Percentiles rank a stretch among this genome's conserved stretches.
Evolutionary conservation across 2,329 filamentous ascomycete genomes (phyloP).

Genomic region (Microcera coccophila): DNA sequence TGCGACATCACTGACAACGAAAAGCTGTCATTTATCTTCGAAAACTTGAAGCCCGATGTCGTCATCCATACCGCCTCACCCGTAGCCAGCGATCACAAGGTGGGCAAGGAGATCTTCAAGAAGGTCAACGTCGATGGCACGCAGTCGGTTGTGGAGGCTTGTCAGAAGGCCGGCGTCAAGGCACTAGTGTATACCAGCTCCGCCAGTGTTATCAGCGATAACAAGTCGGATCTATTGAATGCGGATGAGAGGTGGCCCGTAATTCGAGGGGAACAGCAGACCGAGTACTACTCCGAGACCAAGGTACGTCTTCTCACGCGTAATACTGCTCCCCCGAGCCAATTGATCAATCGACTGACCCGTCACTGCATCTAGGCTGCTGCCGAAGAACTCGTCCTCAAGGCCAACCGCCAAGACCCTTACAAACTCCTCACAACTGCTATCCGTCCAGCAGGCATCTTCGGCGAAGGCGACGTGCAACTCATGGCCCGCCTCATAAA

Average conservation of each 20-base stretch:
- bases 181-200: constrained; percentile 89
- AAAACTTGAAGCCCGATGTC: constrained; percentile 66
- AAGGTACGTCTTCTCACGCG: constrained; percentile 56
- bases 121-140: constrained; percentile 90
- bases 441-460: constrained; percentile 83
- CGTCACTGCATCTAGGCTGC: too few relatives aligned
- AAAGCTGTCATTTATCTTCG: constrained; percentile 60
- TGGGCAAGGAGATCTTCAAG: constrained; percentile 61
- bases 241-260: constrained; percentile 80
- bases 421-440: constrained; percentile 69
- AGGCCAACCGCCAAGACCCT: constrained; percentile 61
- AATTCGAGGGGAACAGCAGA: constrained; percentile 65
- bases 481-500: constrained; percentile 69
- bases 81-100: constrained; percentile 50
- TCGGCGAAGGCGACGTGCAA: constrained; percentile 83
- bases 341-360: constrained; percentile 4
- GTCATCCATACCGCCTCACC: constrained; percentile 90
- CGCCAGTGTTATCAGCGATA: constrained; percentile 82
- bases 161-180: constrained; percentile 66
- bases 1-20: constrained; percentile 70
- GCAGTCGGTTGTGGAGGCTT: constrained; percentile 69
- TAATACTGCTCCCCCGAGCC: neutral
- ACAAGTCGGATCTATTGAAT: constrained; percentile 72
- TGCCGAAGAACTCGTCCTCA: constrained; percentile 76
- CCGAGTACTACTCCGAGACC: constrained; percentile 84